These are phyloP conservation scores for Zoysia matrella DNA, from an alignment of 202 grass and related monocot species.

Conservation along the genomic window DNA sequence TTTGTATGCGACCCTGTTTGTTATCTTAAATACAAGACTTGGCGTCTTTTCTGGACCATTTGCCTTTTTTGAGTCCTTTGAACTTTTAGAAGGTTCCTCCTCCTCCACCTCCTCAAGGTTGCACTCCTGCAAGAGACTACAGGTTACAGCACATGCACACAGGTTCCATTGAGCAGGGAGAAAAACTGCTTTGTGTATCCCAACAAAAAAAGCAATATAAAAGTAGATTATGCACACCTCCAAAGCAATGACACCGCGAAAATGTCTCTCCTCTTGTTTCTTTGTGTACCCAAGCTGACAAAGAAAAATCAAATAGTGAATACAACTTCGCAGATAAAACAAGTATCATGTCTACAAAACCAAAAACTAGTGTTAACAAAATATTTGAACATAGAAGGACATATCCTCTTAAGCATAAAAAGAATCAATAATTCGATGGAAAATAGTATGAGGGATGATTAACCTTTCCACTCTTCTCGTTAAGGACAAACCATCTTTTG, in stretches of 20 bases:
- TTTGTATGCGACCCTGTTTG: constrained; percentile 94
- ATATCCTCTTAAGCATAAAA: constrained; percentile 19
- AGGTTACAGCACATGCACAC: constrained; percentile 1
- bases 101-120: constrained; percentile 96
- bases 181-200: background rate
- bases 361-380: constrained; percentile 6
- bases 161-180: background rate
- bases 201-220: constrained; percentile 18
- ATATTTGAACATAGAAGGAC: background rate
- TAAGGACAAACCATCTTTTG: constrained; percentile 60
- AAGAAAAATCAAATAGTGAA: constrained; percentile 42
- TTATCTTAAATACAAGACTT: constrained; percentile 93
- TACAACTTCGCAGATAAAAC: constrained; percentile 23
- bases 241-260: constrained; percentile 90
- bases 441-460: constrained; percentile 8
- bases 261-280: constrained; percentile 96
- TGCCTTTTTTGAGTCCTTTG: constrained; percentile 89
- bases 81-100: constrained; percentile 89
- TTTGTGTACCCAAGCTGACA: constrained; percentile 96
- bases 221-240: constrained; percentile 61
- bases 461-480: constrained; percentile 99
- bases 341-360: constrained; percentile 34
- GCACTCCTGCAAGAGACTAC: constrained; percentile 70
- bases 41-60: constrained; percentile 78
- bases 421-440: background rate